Conservation (phyloP, 768 basidiomycete species). For the Pisolithus marmoratus region DNA sequence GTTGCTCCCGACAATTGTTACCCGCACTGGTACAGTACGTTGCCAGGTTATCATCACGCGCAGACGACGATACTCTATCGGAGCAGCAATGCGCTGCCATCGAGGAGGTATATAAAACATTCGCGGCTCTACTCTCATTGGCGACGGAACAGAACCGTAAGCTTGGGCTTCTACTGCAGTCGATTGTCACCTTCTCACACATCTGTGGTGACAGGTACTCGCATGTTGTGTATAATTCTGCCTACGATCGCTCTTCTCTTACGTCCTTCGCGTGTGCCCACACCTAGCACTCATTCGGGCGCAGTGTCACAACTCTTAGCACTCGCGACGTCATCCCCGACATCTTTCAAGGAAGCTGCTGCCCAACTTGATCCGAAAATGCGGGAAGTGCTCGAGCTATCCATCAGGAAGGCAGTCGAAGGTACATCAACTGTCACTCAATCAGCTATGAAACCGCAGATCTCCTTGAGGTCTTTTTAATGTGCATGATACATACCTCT, state of each 20-base stretch:
- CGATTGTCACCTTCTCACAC: conserved; percentile 7
- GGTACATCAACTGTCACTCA: conserved; percentile 32
- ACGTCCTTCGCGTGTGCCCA: conserved; percentile 39
- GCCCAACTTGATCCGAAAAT: conserved; percentile 52
- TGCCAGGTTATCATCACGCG: conserved; percentile 56
- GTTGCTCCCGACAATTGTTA: conserved; percentile 66
- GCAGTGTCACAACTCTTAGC: conserved; percentile 63
- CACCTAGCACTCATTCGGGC: conserved; percentile 46
- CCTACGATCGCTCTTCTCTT: conserved; percentile 73
- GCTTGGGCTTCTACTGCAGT: conserved; percentile 6
- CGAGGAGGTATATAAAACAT: conserved; percentile 79
- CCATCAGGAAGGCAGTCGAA: conserved; percentile 71
- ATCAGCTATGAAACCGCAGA: conserved; percentile 59
- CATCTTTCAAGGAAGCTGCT: conserved; percentile 82
- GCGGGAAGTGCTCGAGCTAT: conserved; percentile 64
- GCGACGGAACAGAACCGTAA: conserved; percentile 58
- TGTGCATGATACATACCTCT: not conserved
- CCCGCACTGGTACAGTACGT: conserved; percentile 81
- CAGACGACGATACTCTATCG: conserved; percentile 51
- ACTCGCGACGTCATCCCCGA: conserved; percentile 66
- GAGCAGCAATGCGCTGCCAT: conserved; percentile 58
- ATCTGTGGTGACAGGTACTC: conserved; percentile 43
- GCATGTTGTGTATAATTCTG: conserved; percentile 63
- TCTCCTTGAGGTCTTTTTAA: conserved; percentile 69
- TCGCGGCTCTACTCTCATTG: conserved; percentile 56